Conservation (phyloP, 1,284 basidiomycete genomes). For the Puccinia coronata region DNA sequence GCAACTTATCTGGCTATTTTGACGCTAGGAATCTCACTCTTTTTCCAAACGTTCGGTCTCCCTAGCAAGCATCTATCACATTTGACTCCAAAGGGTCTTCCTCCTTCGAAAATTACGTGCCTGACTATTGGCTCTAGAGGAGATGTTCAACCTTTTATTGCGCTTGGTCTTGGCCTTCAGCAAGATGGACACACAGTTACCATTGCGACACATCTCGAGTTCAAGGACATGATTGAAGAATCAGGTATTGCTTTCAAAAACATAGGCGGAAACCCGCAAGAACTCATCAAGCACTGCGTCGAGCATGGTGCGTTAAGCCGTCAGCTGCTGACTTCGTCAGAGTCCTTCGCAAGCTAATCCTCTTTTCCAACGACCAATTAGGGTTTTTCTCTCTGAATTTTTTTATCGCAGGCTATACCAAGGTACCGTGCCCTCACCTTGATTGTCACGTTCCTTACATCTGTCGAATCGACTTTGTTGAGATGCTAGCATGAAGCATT, state of each 20-base stretch:
- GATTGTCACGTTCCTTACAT: no score
- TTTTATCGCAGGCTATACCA: conserved; percentile 12
- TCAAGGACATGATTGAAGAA: conserved; percentile 53
- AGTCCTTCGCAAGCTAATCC: background rate
- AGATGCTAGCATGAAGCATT: background rate
- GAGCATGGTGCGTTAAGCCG: conserved; percentile 54
- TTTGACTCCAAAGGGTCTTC: background rate
- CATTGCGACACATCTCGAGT: conserved; percentile 56
- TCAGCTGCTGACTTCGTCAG: conserved; percentile 51
- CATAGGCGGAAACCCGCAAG: conserved; percentile 55
- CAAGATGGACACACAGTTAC: conserved; percentile 53
- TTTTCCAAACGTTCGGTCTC: background rate
- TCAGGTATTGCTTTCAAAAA: conserved; percentile 54
- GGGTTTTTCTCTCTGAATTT: conserved; percentile 25
- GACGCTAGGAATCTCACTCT: background rate
- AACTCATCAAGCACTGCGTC: conserved; percentile 55
- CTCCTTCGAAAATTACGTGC: conserved; percentile 34
- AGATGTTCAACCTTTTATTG: conserved; percentile 57
- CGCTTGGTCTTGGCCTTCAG: conserved; percentile 54
- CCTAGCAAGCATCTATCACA: background rate
- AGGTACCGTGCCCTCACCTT: no score
- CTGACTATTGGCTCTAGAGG: conserved; percentile 57
- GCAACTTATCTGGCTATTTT: background rate
- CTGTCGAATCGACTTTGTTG: no score
- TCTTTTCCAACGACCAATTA: background rate